Percentiles rank a stretch among this genome's conserved stretches.
Conservation (phyloP, 805 yeast species). For the Cyberlindnera bimundalis region DNA sequence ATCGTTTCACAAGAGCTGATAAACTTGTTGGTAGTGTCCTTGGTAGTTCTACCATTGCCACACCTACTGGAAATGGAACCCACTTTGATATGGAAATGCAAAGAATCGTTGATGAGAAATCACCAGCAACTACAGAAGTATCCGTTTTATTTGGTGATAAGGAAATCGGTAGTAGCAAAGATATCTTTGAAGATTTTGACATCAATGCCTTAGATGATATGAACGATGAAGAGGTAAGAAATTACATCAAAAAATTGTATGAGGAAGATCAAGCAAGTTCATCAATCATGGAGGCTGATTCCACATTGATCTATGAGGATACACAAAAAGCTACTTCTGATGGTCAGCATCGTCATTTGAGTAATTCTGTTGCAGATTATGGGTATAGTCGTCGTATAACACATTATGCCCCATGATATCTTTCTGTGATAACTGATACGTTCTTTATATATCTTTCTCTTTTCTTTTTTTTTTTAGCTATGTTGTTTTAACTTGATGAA, state of each 20-base stretch:
- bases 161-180: neutral
- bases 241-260: slow-evolving; percentile 22
- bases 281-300: neutral
- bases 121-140: slow-evolving; percentile 19
- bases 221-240: slow-evolving; percentile 26
- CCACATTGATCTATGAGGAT: too few relatives aligned
- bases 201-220: slow-evolving; percentile 15
- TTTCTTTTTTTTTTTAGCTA: neutral
- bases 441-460: too few relatives aligned
- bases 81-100: slow-evolving; percentile 28
- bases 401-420: slow-evolving; percentile 1
- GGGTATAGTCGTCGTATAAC: slow-evolving; percentile 3
- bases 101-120: slow-evolving; percentile 11
- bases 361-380: neutral
- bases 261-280: slow-evolving; percentile 10
- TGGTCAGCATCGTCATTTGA: neutral
- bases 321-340: too few relatives aligned
- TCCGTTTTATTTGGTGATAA: slow-evolving; percentile 23
- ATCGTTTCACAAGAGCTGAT: slow-evolving; percentile 25
- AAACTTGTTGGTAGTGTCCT: slow-evolving; percentile 18
- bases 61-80: slow-evolving; percentile 10
- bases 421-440: too few relatives aligned
- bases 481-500: neutral
- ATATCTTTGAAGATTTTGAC: neutral
- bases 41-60: slow-evolving; percentile 4